phyloP scores from a whole-genome alignment of 148 eudicot species.

The Vaccinium vitisidaea region DNA sequence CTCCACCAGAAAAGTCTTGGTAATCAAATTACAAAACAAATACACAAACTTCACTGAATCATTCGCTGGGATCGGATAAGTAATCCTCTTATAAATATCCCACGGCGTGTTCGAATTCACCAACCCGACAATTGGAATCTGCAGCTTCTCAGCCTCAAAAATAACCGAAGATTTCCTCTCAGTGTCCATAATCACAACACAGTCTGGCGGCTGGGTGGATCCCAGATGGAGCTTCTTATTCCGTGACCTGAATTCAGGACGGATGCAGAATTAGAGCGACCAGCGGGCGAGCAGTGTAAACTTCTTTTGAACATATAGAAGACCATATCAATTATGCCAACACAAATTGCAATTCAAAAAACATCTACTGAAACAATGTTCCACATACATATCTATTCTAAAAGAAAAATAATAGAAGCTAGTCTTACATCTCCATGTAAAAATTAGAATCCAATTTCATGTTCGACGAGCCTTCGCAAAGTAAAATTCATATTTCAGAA shows the following conservation, averaged over 20 bases:
- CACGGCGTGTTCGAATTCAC: slow-evolving; percentile 64
- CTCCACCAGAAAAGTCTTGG: slow-evolving; percentile 75
- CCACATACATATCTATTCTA: neutral
- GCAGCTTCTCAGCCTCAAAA: slow-evolving; percentile 58
- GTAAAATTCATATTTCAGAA: neutral
- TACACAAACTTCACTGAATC: slow-evolving; percentile 92
- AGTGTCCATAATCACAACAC: slow-evolving; percentile 74
- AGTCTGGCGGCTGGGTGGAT: slow-evolving; percentile 62
- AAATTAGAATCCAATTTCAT: neutral
- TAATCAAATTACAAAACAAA: slow-evolving; percentile 84
- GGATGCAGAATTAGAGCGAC: neutral
- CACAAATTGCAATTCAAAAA: neutral
- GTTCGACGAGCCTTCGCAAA: neutral
- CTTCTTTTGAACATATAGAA: neutral
- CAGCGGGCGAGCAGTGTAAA: neutral
- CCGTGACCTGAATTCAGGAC: slow-evolving; percentile 32
- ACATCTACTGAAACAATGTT: neutral
- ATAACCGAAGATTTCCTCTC: slow-evolving; percentile 68
- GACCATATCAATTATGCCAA: neutral
- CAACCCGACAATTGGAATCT: slow-evolving; percentile 78
- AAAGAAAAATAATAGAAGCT: neutral
- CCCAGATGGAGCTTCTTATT: slow-evolving; percentile 63
- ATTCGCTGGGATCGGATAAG: slow-evolving; percentile 79
- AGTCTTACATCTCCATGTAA: neutral
- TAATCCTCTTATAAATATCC: slow-evolving; percentile 59